These are phyloP conservation scores for Sporothrix brasiliensis DNA, from an alignment of 2,329 filamentous ascomycete genomes.

Conservation along the genomic window DNA sequence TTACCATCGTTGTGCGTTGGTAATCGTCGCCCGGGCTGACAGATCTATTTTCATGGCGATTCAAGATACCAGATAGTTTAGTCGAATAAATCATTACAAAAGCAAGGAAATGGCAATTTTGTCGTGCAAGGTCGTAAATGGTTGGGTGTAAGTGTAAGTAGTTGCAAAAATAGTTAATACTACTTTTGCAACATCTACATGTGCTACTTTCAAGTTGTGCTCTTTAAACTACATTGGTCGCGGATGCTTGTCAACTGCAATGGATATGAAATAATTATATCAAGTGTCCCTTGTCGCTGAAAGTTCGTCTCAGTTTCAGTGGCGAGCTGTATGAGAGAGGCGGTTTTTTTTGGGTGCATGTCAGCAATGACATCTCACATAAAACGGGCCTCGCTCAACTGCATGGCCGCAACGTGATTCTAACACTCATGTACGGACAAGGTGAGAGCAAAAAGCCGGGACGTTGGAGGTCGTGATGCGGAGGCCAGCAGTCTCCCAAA, in stretches of 20 bases:
- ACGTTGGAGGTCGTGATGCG: conserved; percentile 1
- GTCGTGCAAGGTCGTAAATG: neutral
- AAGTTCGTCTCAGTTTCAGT: neutral
- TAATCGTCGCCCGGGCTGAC: neutral
- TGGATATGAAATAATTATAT: too few relatives aligned
- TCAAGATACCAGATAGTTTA: conserved; percentile 19
- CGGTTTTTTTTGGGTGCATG: neutral
- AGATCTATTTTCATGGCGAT: neutral
- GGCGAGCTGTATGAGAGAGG: neutral
- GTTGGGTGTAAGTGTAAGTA: too few relatives aligned
- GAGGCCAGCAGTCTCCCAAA: conserved; percentile 8
- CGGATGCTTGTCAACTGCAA: too few relatives aligned
- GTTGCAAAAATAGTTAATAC: too few relatives aligned
- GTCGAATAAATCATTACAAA: neutral
- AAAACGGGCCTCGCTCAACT: neutral
- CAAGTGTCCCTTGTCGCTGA: neutral
- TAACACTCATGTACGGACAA: neutral
- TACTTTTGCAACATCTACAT: too few relatives aligned
- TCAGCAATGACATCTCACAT: neutral
- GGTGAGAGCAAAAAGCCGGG: neutral
- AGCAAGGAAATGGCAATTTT: neutral
- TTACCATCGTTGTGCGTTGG: neutral
- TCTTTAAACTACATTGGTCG: too few relatives aligned
- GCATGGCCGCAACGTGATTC: conserved; percentile 12
- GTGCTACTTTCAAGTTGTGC: too few relatives aligned